Evolutionary conservation across 108 stramenopile species (phyloP).

Genomic region (Cyclotella sp.): DNA sequence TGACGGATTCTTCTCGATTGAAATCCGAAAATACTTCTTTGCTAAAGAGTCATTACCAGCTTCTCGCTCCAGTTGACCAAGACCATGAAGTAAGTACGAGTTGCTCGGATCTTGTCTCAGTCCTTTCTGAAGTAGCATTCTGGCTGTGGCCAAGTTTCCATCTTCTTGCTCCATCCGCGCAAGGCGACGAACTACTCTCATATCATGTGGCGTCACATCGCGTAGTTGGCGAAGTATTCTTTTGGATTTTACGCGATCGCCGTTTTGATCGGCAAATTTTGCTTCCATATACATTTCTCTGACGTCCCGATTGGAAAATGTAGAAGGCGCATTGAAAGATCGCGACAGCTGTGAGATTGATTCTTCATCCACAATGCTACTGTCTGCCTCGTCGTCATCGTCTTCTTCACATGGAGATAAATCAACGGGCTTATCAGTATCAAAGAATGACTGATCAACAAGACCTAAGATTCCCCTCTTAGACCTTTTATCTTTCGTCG

Average conservation of each 20-base stretch:
- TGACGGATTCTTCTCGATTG: slow-evolving; percentile 63
- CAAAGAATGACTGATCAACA: slow-evolving; percentile 47
- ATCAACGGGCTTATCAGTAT: slow-evolving; percentile 12
- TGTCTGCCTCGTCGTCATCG: slow-evolving; percentile 30
- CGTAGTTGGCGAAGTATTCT: slow-evolving; percentile 53
- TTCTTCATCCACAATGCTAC: slow-evolving; percentile 30
- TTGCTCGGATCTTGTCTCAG: slow-evolving; percentile 53
- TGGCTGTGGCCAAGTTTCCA: slow-evolving; percentile 56
- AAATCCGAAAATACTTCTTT: slow-evolving; percentile 50
- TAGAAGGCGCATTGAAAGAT: slow-evolving; percentile 62
- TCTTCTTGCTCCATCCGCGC: slow-evolving; percentile 72
- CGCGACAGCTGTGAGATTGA: slow-evolving; percentile 57
- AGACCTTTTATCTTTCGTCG: slow-evolving; percentile 5
- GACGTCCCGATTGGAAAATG: slow-evolving; percentile 63
- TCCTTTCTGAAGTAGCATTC: slow-evolving; percentile 57
- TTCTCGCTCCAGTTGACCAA: slow-evolving; percentile 64
- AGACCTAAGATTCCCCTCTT: slow-evolving; percentile 41
- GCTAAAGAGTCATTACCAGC: slow-evolving; percentile 47
- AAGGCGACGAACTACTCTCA: slow-evolving; percentile 73
- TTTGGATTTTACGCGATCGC: slow-evolving; percentile 60
- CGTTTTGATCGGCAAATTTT: slow-evolving; percentile 74
- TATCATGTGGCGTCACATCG: slow-evolving; percentile 71
- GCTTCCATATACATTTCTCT: slow-evolving; percentile 74
- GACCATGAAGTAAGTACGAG: slow-evolving; percentile 71
- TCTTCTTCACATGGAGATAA: slow-evolving; percentile 14